Percentiles rank a stretch among this genome's conserved stretches.
phyloP scores from a whole-genome alignment of 2,329 filamentous ascomycete genomes.

The Pyrenophora graminea region DNA sequence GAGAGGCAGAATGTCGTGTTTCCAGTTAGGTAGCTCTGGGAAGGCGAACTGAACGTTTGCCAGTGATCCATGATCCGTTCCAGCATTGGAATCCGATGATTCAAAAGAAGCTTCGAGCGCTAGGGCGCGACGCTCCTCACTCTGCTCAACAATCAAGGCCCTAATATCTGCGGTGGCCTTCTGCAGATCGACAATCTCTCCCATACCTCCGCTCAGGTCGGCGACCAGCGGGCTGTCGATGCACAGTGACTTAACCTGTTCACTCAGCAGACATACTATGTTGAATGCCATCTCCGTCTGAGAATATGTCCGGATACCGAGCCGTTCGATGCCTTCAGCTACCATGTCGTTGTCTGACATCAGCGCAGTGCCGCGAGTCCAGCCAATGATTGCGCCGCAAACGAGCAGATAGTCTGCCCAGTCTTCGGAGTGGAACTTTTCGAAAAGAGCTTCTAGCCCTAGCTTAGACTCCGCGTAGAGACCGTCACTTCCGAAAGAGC shows the following conservation, averaged over 20 bases:
- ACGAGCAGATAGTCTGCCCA: conserved; percentile 98
- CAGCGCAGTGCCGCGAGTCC: conserved; percentile 96
- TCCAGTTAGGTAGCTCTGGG: conserved; percentile 87
- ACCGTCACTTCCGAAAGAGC: conserved; percentile 96
- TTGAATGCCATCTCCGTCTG: conserved; percentile 99
- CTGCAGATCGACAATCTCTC: conserved; percentile 59
- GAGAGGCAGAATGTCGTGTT: conserved; percentile 84
- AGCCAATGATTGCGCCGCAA: conserved; percentile 96
- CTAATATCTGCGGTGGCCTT: conserved; percentile 12
- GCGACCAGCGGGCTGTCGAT: conserved; percentile 95
- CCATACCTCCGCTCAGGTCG: conserved; percentile 94
- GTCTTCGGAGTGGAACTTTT: conserved; percentile 95
- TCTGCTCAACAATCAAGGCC: conserved; percentile 70
- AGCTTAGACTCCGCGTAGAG: conserved; percentile 99
- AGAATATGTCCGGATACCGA: conserved; percentile 96
- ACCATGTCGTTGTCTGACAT: conserved; percentile 99
- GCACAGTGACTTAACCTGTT: conserved; percentile 90
- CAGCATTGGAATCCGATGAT: conserved; percentile 76
- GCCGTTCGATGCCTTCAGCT: conserved; percentile 93
- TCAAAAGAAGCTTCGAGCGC: conserved; percentile 28
- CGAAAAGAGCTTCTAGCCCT: conserved; percentile 94
- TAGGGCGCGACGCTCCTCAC: conserved; percentile 97
- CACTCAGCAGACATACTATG: conserved; percentile 91
- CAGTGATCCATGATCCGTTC: conserved; percentile 88
- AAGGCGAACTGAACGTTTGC: conserved; percentile 99